phyloP scores from a whole-genome alignment of 805 yeast genomes.

The Pichia cabralensis region DNA sequence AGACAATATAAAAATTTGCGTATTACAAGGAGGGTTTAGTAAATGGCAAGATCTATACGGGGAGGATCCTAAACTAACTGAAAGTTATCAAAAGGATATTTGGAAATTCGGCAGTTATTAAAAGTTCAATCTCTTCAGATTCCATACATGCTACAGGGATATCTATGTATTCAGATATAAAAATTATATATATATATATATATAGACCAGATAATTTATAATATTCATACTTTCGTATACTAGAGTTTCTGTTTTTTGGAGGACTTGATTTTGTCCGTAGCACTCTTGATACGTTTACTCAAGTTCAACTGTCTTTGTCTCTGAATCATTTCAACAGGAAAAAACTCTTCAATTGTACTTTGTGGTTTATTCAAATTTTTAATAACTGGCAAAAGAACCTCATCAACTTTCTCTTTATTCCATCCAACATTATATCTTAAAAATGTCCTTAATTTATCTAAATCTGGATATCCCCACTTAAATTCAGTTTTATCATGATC shows the following conservation, averaged over 20 bases:
- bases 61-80: constrained; percentile 53
- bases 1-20: constrained; percentile 39
- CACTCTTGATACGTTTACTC: constrained; percentile 55
- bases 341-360: constrained; percentile 54
- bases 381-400: constrained; percentile 76
- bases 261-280: constrained; percentile 44
- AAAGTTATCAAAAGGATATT: constrained; percentile 38
- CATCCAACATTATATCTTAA: constrained; percentile 70
- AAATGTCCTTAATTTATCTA: constrained; percentile 66
- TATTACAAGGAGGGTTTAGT: constrained; percentile 76
- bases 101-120: constrained; percentile 22
- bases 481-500: constrained; percentile 72
- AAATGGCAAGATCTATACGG: constrained; percentile 78
- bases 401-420: constrained; percentile 67
- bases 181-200: not conserved
- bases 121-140: no score
- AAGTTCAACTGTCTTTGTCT: constrained; percentile 35
- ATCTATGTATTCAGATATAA: no score
- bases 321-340: constrained; percentile 47
- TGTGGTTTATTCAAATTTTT: constrained; percentile 68
- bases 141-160: no score
- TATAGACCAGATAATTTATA: no score
- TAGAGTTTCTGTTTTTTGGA: no score
- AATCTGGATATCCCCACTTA: constrained; percentile 84
- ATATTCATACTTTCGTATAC: no score